Evolutionary conservation across 1,139 yeast genomes (phyloP), one percentile per base, ranked within the genome.

Genomic region (Hemisphaericaspora lyxosophila): DNA sequence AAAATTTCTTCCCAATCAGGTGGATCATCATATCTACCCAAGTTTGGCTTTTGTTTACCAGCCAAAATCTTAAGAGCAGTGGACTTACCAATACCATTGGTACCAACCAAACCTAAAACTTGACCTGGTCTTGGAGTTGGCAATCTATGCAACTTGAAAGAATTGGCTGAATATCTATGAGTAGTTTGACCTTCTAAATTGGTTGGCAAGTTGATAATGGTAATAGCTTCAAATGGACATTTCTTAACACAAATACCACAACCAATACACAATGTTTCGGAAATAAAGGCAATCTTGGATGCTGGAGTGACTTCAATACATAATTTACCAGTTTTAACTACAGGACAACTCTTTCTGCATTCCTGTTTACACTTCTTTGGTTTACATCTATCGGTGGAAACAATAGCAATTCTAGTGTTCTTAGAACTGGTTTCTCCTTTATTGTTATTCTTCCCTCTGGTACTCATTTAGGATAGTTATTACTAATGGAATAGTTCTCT

Each of bases 81-180:
- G 9, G 96, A 85, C 62, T 92, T 92, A 55, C 98, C 98, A 58
- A 92, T 92, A 88, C 98, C 98, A 73, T 92, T 92, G 43, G 97
- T 87, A 59, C 98, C 98, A 35, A 92, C 98, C 53, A 92, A 77
- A 49, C 98, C 98, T 51, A 92, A 75, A 34, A 92, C 98, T 68
- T 92, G 98, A 43, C 97, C 98, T 5, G 98, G 97, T 69, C 98
- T 85, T 50, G 98, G 98, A 43, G 96, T 90, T 16, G 98, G 98
- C 54, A 92, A 75, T 64, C 98, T 80, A 64, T 92, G 98, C 57
- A 92, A 78, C 67, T 92, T 92, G 81, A 92, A 92, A 36, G 97
- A 88, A 66, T 92, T 92, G 42, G 97, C 98, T 34, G 97, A 87
- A 65, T 92, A 92, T 73, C 98, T 82, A 65, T 92, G 97, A 29